A percentile compares a stretch with the other conserved stretches of the same genome.
These are phyloP conservation scores for Macrolepiota albuminosa DNA, from an alignment of 768 basidiomycete genomes.

Conservation along the genomic window DNA sequence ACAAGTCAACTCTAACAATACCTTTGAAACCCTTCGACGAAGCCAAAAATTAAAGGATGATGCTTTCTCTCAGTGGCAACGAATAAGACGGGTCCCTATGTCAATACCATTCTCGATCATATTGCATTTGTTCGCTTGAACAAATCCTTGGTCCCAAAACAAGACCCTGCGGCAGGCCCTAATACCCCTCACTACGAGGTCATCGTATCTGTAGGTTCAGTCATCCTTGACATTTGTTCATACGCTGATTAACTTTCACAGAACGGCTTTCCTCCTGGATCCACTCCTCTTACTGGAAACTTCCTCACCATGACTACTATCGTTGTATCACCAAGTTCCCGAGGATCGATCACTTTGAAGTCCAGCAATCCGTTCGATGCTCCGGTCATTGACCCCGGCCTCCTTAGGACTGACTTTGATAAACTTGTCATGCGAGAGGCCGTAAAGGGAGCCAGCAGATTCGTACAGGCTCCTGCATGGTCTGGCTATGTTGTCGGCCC, in stretches of 20 bases:
- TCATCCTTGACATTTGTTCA: background rate
- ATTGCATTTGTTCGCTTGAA: slow-evolving; percentile 25
- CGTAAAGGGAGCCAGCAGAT: slow-evolving; percentile 13
- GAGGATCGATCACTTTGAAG: slow-evolving; percentile 22
- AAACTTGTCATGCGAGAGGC: slow-evolving; percentile 20
- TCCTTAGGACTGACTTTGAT: slow-evolving; percentile 25
- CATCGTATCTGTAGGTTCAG: slow-evolving; percentile 21
- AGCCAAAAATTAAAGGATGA: slow-evolving; percentile 6
- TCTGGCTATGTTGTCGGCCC: slow-evolving; percentile 16
- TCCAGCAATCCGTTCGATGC: slow-evolving; percentile 37
- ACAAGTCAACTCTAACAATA: slow-evolving; percentile 17
- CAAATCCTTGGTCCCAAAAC: slow-evolving; percentile 1
- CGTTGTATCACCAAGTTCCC: slow-evolving; percentile 16
- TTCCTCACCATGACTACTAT: slow-evolving; percentile 9
- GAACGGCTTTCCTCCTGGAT: slow-evolving; percentile 11
- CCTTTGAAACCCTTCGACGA: slow-evolving; percentile 22
- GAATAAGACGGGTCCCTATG: slow-evolving; percentile 26
- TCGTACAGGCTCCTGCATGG: slow-evolving; percentile 16
- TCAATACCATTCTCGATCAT: slow-evolving; percentile 19
- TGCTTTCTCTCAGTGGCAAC: slow-evolving; percentile 24
- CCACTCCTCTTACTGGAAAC: slow-evolving; percentile 10
- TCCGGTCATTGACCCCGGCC: slow-evolving; percentile 43
- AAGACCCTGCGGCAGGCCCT: slow-evolving; percentile 29
- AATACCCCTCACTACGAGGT: slow-evolving; percentile 31
- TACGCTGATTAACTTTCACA: background rate